Conservation (phyloP, 306 rosid genomes). For the Acacia confusa region DNA sequence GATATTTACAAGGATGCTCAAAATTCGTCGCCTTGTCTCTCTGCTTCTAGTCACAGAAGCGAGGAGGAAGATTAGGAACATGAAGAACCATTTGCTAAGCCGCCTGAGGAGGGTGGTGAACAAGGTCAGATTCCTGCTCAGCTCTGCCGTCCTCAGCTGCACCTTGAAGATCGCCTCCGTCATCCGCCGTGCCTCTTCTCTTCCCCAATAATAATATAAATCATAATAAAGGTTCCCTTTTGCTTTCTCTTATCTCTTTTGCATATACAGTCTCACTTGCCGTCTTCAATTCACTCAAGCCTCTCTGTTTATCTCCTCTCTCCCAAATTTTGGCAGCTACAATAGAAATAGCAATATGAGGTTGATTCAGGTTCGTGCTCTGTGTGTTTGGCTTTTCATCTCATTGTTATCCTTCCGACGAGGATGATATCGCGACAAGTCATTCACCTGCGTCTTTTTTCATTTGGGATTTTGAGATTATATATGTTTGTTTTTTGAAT, state of each 20-base stretch:
- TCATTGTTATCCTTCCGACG: slow-evolving; percentile 20
- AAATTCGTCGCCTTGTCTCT: too few relatives aligned
- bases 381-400: slow-evolving; percentile 30
- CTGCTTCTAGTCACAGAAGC: too few relatives aligned
- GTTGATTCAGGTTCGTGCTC: neutral
- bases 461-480: too few relatives aligned
- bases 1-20: too few relatives aligned
- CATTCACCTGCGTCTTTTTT: too few relatives aligned
- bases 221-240: neutral
- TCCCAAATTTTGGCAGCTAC: neutral
- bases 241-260: neutral
- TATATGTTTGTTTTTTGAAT: too few relatives aligned
- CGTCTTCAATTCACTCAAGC: neutral
- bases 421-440: too few relatives aligned
- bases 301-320: neutral
- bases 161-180: slow-evolving; percentile 52
- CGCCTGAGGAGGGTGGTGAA: slow-evolving; percentile 60
- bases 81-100: slow-evolving; percentile 27
- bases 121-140: slow-evolving; percentile 53
- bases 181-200: slow-evolving; percentile 38
- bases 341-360: slow-evolving; percentile 6
- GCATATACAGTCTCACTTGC: neutral
- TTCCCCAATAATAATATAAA: slow-evolving; percentile 1
- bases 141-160: slow-evolving; percentile 44
- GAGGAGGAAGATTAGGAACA: too few relatives aligned